Evolutionary conservation across 768 basidiomycete genomes (phyloP), one percentile per base, ranked within the genome.

Genomic region (Serendipita sp.): DNA sequence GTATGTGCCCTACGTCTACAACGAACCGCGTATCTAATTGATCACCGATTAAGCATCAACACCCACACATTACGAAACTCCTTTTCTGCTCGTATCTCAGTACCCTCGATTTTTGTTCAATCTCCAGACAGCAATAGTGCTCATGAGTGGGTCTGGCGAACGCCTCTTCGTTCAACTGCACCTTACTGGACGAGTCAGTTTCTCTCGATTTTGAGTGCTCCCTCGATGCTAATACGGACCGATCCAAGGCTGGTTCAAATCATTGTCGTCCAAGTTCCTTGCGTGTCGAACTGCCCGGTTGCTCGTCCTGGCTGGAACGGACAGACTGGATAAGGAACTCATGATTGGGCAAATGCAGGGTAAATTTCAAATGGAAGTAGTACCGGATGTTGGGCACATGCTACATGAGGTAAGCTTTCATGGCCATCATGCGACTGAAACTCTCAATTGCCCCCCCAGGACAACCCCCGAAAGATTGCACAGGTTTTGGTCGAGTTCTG

Each of bases 291-390:
- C 90, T 0, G 95, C 94, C 0, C 84, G 94, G 34, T 75, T 99
- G 32, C 82, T 99, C 28, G 82, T 98, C 7, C 78, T 99, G 15
- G 96, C 96, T 0, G 95, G 94, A 0, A 85, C 93, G 16, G 96
- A 99, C 69, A 79, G 93, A 16, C 81, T 98, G 3, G 96, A 99
- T 71, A 87, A 83, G 69, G 85, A 91, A 68, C 79, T 99, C 52
- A 96, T 95, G 87, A 92, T 98, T 60, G 96, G 88, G 0, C 91
- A 94, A 71, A 94, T 95, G 91, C 91, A 86, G 72, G 81, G 83
- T 36, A 97, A 96, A 73, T 99, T 97, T 74, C 95, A 97, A 75
- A 80, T 97, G 73, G 85, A 81, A 28, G 91, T 99, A 44, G 80
- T 95, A 66, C 81, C 84, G 7, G 84, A 85, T 38, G 90, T 91